A percentile compares a stretch with the other conserved stretches of the same genome.
phyloP scores from a whole-genome alignment of 2,329 filamentous ascomycete genomes.

The Ploettnerulaceae sp. region DNA sequence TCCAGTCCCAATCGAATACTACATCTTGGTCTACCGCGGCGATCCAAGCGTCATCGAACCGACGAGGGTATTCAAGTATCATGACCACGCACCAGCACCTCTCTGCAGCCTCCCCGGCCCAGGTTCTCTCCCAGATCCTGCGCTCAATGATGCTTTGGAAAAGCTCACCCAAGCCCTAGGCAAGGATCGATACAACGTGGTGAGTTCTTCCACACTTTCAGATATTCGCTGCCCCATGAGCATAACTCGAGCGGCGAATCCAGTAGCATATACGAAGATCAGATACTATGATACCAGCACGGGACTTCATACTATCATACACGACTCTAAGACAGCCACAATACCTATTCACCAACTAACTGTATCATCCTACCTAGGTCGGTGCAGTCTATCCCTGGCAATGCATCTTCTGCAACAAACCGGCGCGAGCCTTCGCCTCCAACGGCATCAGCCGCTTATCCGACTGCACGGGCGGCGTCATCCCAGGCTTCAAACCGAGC shows the following conservation, averaged over 20 bases:
- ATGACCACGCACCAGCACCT: not conserved
- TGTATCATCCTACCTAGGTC: not conserved
- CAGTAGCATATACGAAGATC: too few species aligned
- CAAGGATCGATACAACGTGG: too few species aligned
- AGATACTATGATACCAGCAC: too few species aligned
- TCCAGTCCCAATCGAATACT: not conserved
- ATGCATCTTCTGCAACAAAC: not conserved
- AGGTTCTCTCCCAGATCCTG: too few species aligned
- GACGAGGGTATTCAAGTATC: not conserved
- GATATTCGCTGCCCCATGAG: too few species aligned
- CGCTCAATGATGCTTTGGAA: too few species aligned
- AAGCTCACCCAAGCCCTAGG: too few species aligned
- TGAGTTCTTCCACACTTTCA: too few species aligned
- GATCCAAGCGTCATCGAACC: not conserved
- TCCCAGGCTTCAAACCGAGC: not conserved
- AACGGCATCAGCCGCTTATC: not conserved
- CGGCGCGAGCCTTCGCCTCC: not conserved
- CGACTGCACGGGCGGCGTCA: not conserved
- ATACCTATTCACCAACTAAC: not conserved
- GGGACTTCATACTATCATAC: too few species aligned
- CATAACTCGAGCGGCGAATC: too few species aligned
- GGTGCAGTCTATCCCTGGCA: not conserved
- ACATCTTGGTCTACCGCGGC: not conserved
- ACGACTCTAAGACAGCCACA: too few species aligned
- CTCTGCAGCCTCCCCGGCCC: not conserved